Percentiles rank a stretch among this genome's conserved stretches.
These are phyloP conservation scores for Trypethelium eluteriae DNA, from an alignment of 495 filamentous ascomycete species.

Conservation along the genomic window DNA sequence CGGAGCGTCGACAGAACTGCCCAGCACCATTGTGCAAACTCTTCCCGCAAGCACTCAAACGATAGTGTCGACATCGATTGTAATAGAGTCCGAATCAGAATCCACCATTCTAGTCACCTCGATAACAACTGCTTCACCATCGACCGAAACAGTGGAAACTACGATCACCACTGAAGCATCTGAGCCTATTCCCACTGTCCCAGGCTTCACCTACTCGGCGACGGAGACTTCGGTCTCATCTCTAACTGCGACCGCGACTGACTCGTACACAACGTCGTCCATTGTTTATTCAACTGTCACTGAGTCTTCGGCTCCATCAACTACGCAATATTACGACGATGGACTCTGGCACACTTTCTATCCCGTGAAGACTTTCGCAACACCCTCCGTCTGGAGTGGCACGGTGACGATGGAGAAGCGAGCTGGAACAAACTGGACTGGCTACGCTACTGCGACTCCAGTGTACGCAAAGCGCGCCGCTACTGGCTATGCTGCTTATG, in stretches of 20 bases:
- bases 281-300: slow-evolving; percentile 14
- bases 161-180: neutral
- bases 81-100: slow-evolving; percentile 1
- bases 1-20: slow-evolving; percentile 7
- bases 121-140: slow-evolving; percentile 7
- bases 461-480: neutral
- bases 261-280: neutral
- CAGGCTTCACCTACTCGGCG: slow-evolving; percentile 2
- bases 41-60: slow-evolving; percentile 8
- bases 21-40: slow-evolving; percentile 2
- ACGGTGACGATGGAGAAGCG: slow-evolving; percentile 8
- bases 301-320: slow-evolving; percentile 16
- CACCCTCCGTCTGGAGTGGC: neutral
- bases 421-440: neutral
- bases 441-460: slow-evolving; percentile 5
- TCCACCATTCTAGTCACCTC: slow-evolving; percentile 1
- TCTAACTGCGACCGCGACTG: neutral
- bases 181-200: neutral
- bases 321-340: slow-evolving; percentile 28
- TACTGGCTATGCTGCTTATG: neutral
- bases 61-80: neutral
- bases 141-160: slow-evolving; percentile 2
- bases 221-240: neutral
- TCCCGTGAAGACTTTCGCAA: slow-evolving; percentile 16
- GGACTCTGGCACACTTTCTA: slow-evolving; percentile 29